These are phyloP conservation scores for Wallemia mellicola DNA, from an alignment of 1,284 basidiomycete genomes.

Conservation along the genomic window DNA sequence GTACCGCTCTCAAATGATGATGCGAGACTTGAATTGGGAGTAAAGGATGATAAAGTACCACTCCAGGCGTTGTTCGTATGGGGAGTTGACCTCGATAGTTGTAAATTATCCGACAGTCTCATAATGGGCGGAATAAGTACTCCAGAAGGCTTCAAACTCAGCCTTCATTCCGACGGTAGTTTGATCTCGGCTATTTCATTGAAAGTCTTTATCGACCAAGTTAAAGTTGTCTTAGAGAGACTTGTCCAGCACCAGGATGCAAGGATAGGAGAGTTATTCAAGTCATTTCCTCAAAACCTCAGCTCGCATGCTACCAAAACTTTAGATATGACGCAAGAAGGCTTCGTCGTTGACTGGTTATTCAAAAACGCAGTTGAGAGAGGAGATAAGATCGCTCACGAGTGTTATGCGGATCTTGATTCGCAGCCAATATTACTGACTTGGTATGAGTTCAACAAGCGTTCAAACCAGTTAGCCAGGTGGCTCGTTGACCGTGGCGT, in stretches of 20 bases:
- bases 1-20: not conserved
- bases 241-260: not conserved
- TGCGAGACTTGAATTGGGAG: not conserved
- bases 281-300: not conserved
- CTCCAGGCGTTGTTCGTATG: not conserved
- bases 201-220: not conserved
- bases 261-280: not conserved
- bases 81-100: not conserved
- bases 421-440: constrained; percentile 8
- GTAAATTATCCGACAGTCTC: not conserved
- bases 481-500: constrained; percentile 19
- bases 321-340: not conserved
- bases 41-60: not conserved
- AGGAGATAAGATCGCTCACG: not conserved
- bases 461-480: constrained; percentile 19
- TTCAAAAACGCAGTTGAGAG: not conserved
- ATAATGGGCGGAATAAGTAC: not conserved
- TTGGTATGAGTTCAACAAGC: constrained; percentile 17
- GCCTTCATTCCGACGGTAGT: not conserved
- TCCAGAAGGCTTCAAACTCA: not conserved
- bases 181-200: not conserved
- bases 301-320: not conserved
- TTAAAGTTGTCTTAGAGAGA: not conserved
- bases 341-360: not conserved
- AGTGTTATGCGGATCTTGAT: not conserved